phyloP scores from a whole-genome alignment of 352 stramenopile species.

The Saprolegnia parasitica region DNA sequence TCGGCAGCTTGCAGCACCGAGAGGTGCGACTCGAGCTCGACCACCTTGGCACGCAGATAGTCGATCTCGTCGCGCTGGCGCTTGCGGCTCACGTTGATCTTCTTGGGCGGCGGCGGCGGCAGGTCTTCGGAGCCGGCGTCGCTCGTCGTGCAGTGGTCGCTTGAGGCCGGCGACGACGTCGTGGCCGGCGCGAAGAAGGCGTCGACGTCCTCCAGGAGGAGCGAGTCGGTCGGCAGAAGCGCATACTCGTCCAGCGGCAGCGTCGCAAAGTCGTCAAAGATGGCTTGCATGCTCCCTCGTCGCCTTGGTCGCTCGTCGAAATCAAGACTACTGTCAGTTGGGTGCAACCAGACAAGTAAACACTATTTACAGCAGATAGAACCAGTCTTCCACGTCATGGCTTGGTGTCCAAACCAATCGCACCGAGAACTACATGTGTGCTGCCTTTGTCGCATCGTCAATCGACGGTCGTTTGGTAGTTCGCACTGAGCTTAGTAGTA shows the following conservation, averaged over 20 bases:
- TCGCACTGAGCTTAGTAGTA: too few species aligned
- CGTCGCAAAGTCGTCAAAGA: constrained; percentile 13
- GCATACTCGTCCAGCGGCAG: constrained; percentile 3
- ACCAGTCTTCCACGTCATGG: background rate
- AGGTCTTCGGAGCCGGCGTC: background rate
- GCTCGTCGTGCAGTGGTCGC: background rate
- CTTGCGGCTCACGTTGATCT: constrained; percentile 24
- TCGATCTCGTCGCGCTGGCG: constrained; percentile 26
- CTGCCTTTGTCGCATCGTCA: too few species aligned
- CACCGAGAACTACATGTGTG: too few species aligned
- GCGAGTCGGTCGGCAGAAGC: background rate
- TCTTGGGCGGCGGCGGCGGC: constrained; percentile 12
- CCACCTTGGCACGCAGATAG: constrained; percentile 20
- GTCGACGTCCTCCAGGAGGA: constrained; percentile 6
- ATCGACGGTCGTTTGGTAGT: too few species aligned
- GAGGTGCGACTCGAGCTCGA: constrained; percentile 21
- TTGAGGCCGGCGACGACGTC: background rate
- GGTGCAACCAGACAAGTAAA: too few species aligned
- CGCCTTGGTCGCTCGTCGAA: too few species aligned
- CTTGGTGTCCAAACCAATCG: too few species aligned
- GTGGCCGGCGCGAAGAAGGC: background rate
- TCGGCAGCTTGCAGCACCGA: background rate
- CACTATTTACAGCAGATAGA: background rate
- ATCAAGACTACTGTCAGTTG: too few species aligned
- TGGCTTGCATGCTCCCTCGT: background rate